Base-by-base conservation (phyloP, 495 filamentous ascomycete species). In the Haplographium delicatum region DNA sequence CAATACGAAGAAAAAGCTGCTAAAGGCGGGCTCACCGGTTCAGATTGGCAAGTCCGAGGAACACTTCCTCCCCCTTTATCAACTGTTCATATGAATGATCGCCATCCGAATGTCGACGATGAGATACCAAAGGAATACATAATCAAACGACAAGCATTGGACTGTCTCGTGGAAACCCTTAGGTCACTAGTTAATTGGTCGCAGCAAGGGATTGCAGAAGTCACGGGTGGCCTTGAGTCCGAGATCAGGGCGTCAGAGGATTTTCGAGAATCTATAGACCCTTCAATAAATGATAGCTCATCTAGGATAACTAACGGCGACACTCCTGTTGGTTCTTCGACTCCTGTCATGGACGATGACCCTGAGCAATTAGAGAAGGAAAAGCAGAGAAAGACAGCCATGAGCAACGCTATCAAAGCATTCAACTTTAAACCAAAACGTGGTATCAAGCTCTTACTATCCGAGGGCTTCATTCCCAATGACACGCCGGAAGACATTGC, bases 391-490 rank as follows among this genome's bases (percentile, higher is more conserved):
- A 99, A 99, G 70, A 97, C 89, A 23, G 91, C 91, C 3, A 71
- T 96, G 49, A 84, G 81, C 33, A 91, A 94, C 56, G 89, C 85
- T 1, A 84, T 96, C 54, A 84, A 84, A 33, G 86, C 89, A 50
- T 99, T 99, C 73, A 99, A 99, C 62, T 97, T 88, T 75, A 99
- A 99, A 62, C 88, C 94, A 3, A 99, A 97, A 64, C 82, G 87
- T 27, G 93, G 93, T 9, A 80, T 99, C 62, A 96, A 95, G 65
- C 65, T 82, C 3, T 70, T 97, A 8, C 58, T 96, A 24, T 73
- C 84, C 45, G 83, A 93, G 39, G 87, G 89, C 0, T 96, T 99
- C 65, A 94, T 99, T 43, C 69, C 72, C 15, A 87, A 83, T 31
- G 75, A 85, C 41, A 72, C 72, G 2, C 82, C 93, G 1, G 78